Conservation (phyloP, 306 rosid genomes). For the Pueraria montana region DNA sequence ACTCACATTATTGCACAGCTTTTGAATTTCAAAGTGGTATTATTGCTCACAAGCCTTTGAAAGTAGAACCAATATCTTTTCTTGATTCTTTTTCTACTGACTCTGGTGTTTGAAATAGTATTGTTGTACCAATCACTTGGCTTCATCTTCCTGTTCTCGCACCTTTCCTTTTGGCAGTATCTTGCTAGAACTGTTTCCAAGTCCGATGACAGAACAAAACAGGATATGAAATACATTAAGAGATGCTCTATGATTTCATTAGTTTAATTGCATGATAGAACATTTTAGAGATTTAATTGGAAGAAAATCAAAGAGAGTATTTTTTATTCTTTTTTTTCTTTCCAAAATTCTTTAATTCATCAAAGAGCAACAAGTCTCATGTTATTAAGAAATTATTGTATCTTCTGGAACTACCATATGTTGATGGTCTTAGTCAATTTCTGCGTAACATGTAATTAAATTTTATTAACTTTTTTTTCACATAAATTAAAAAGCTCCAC, state of each 20-base stretch:
- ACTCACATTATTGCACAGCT: not conserved
- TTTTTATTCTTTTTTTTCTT: not conserved
- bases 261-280: too few species aligned
- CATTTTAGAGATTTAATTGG: not conserved
- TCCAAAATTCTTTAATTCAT: not conserved
- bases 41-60: slow-evolving; percentile 4
- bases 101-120: not conserved
- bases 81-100: not conserved
- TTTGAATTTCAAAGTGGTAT: slow-evolving; percentile 15
- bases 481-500: too few species aligned
- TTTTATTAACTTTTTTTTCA: too few species aligned
- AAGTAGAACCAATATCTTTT: not conserved
- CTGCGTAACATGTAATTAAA: too few species aligned
- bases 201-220: slow-evolving; percentile 10
- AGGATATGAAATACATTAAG: not conserved
- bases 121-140: slow-evolving; percentile 17
- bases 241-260: too few species aligned
- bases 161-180: slow-evolving; percentile 26
- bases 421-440: too few species aligned
- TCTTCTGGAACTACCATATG: too few species aligned
- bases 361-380: not conserved
- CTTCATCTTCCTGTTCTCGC: slow-evolving; percentile 24
- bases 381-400: not conserved
- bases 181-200: slow-evolving; percentile 2
- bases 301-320: not conserved